These are phyloP conservation scores for Starmerella tilneyi DNA, from an alignment of 805 yeast genomes.

Conservation along the genomic window DNA sequence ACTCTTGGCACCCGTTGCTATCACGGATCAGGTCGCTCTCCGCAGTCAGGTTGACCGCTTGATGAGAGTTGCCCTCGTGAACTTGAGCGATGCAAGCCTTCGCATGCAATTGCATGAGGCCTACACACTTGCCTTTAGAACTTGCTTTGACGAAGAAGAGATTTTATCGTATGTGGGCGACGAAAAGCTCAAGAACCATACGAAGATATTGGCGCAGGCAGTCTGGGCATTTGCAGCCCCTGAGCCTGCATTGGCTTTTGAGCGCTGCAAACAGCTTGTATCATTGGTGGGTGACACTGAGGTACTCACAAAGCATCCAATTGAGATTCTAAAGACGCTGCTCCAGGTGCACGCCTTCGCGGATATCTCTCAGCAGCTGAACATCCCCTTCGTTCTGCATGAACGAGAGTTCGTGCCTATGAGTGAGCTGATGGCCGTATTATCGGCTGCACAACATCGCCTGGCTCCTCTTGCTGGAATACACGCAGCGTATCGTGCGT, in stretches of 20 bases:
- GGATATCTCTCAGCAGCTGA: neutral
- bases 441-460: neutral
- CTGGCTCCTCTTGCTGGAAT: neutral
- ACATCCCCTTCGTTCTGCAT: neutral
- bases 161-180: neutral
- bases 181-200: neutral
- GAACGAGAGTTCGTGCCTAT: neutral
- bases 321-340: neutral
- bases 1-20: neutral
- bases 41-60: neutral
- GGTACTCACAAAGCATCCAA: neutral
- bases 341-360: neutral
- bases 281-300: neutral
- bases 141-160: neutral
- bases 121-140: neutral
- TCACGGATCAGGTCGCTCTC: neutral
- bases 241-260: neutral
- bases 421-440: neutral
- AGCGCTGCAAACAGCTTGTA: neutral
- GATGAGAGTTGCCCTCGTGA: neutral
- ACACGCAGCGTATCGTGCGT: neutral
- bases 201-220: neutral
- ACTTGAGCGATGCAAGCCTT: too few species aligned
- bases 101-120: neutral
- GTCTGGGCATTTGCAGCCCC: neutral